phyloP scores from a whole-genome alignment of 305 asterid species.

The Fraxinus sp. region DNA sequence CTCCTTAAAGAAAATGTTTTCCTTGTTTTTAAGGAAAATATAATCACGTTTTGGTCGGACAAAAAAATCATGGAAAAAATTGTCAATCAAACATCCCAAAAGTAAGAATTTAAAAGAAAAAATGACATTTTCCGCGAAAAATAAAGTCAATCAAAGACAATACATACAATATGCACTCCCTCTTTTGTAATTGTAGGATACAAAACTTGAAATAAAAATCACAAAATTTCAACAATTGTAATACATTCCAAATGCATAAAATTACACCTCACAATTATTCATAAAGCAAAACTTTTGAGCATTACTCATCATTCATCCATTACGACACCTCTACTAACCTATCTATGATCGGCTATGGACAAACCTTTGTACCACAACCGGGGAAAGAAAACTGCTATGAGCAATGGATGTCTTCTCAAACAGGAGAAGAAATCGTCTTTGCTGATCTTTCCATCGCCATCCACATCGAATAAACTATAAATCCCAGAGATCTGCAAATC shows the following conservation, averaged over 20 bases:
- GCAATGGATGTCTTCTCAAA: slow-evolving; percentile 66
- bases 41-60: no score
- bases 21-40: no score
- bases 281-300: not conserved
- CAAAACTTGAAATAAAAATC: slow-evolving; percentile 14
- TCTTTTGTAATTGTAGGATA: slow-evolving; percentile 9
- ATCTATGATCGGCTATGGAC: slow-evolving; percentile 24
- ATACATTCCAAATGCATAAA: slow-evolving; percentile 10
- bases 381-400: slow-evolving; percentile 67
- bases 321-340: slow-evolving; percentile 27
- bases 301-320: not conserved
- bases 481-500: slow-evolving; percentile 58
- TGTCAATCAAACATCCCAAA: no score
- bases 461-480: slow-evolving; percentile 60
- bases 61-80: no score
- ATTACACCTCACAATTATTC: not conserved
- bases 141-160: no score
- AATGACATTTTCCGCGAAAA: no score
- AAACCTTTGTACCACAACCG: slow-evolving; percentile 32
- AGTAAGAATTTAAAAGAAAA: no score
- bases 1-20: no score
- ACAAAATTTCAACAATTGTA: slow-evolving; percentile 1
- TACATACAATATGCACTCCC: not conserved
- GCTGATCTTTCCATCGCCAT: slow-evolving; percentile 68
- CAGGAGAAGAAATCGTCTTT: slow-evolving; percentile 54